These are phyloP conservation scores for Globisporangium iwayamae DNA, from an alignment of 352 stramenopile genomes.

Conservation along the genomic window DNA sequence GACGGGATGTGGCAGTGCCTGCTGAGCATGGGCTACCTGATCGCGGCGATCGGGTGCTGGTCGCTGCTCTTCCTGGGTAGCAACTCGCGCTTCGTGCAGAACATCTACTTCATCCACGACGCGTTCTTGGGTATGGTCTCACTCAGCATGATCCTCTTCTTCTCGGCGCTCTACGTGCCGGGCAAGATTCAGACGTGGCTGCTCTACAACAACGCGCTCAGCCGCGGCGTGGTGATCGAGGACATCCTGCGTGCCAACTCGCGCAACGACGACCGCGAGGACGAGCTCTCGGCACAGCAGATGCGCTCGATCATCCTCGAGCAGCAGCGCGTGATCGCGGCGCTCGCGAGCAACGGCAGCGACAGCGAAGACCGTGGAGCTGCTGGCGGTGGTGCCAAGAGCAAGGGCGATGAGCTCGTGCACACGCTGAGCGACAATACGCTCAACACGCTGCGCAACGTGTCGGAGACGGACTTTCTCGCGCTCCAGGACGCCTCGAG, in stretches of 20 bases:
- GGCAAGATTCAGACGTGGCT: constrained; percentile 96
- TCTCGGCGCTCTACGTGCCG: constrained; percentile 87
- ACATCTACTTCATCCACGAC: constrained; percentile 94
- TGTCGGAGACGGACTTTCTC: constrained; percentile 65
- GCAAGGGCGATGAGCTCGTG: constrained; percentile 45
- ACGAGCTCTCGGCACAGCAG: constrained; percentile 67
- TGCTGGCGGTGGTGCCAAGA: constrained; percentile 9
- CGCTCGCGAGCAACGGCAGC: constrained; percentile 49
- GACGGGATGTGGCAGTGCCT: constrained; percentile 88
- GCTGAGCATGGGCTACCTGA: constrained; percentile 92
- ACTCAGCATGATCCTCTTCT: constrained; percentile 90
- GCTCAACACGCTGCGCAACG: constrained; percentile 58
- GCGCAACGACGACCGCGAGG: constrained; percentile 59
- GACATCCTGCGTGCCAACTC: constrained; percentile 91
- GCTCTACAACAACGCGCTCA: constrained; percentile 97
- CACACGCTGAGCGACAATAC: constrained; percentile 72
- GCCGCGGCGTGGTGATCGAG: constrained; percentile 94
- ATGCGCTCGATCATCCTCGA: constrained; percentile 79
- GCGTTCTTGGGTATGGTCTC: constrained; percentile 90
- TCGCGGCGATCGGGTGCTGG: constrained; percentile 84
- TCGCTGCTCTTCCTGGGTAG: constrained; percentile 85
- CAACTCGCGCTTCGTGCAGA: constrained; percentile 87
- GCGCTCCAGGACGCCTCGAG: constrained; percentile 60
- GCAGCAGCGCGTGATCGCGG: constrained; percentile 73
- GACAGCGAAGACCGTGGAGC: constrained; percentile 40